Conservation (phyloP, 1,284 basidiomycete genomes). For the Porodaedalea pini region DNA sequence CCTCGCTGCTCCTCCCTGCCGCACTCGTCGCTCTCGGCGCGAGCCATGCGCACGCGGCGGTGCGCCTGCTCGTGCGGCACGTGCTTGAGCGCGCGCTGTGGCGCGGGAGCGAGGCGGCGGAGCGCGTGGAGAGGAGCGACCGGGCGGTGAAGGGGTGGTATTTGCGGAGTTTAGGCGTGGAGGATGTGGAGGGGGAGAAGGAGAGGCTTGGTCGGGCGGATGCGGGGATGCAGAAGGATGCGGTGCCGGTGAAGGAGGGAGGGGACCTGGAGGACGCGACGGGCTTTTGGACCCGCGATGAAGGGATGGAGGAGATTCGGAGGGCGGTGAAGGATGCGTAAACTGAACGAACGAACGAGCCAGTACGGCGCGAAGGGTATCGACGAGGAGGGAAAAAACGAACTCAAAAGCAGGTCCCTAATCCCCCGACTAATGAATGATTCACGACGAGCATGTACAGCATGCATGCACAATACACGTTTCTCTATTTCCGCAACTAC, state of each 20-base stretch:
- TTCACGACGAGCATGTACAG: no score
- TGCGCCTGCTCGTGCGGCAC: slow-evolving; percentile 62
- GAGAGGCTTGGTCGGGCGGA: slow-evolving; percentile 16
- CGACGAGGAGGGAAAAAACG: not conserved
- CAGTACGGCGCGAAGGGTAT: no score
- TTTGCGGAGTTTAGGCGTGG: slow-evolving; percentile 42
- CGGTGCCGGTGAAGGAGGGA: slow-evolving; percentile 25
- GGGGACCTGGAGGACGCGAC: slow-evolving; percentile 28
- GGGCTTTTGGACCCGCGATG: slow-evolving; percentile 63
- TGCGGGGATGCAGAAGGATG: slow-evolving; percentile 25
- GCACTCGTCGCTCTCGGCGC: slow-evolving; percentile 73
- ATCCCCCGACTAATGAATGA: no score
- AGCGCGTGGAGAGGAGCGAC: slow-evolving; percentile 52
- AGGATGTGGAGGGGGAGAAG: slow-evolving; percentile 20
- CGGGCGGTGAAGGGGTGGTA: slow-evolving; percentile 63
- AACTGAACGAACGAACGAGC: not conserved
- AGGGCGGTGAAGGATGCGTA: slow-evolving; percentile 58
- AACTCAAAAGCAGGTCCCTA: no score
- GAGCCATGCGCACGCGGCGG: slow-evolving; percentile 75
- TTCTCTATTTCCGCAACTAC: no score
- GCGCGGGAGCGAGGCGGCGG: slow-evolving; percentile 65
- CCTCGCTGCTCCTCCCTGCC: slow-evolving; percentile 59
- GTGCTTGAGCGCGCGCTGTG: slow-evolving; percentile 73
- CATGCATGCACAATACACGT: no score
- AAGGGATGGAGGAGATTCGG: slow-evolving; percentile 62